Percentiles rank a stretch among this genome's conserved stretches.
These are phyloP conservation scores for Chaetomium strumarium DNA, from an alignment of 2,329 filamentous ascomycete genomes.

Conservation along the genomic window DNA sequence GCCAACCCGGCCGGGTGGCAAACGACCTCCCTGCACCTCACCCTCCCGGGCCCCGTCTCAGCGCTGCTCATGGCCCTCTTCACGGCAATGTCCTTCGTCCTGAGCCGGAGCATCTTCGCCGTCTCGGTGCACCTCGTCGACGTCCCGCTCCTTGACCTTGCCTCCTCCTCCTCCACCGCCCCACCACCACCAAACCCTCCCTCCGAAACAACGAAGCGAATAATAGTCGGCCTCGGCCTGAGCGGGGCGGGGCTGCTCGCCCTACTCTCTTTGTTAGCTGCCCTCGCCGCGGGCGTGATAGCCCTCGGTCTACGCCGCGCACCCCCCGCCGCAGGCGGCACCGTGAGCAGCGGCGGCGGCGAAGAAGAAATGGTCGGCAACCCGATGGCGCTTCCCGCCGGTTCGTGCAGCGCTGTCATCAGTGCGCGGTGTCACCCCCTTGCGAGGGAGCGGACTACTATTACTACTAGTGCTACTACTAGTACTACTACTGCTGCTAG, in stretches of 20 bases:
- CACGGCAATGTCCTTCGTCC: conserved; percentile 38
- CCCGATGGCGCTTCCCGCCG: conserved; percentile 42
- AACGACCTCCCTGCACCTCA: conserved; percentile 43
- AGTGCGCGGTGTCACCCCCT: conserved; percentile 42
- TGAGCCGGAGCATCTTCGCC: conserved; percentile 41
- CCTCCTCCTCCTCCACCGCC: background rate
- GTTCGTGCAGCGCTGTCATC: conserved; percentile 48
- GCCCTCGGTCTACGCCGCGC: conserved; percentile 38
- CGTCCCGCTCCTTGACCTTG: background rate
- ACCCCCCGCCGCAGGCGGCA: conserved; percentile 30
- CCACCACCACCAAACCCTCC: background rate
- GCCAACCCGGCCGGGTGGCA: conserved; percentile 39
- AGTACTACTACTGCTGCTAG: too few relatives aligned
- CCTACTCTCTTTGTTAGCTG: conserved; percentile 36
- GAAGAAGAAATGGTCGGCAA: conserved; percentile 39
- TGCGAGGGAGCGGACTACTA: conserved; percentile 20
- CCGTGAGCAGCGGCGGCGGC: conserved; percentile 23
- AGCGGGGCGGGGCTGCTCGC: conserved; percentile 39
- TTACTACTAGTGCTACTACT: too few relatives aligned
- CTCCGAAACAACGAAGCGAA: background rate
- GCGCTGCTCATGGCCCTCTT: conserved; percentile 42
- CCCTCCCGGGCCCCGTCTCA: conserved; percentile 42
- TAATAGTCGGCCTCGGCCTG: conserved; percentile 35
- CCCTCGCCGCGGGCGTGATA: conserved; percentile 34
- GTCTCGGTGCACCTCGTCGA: conserved; percentile 27